Conservation (phyloP, 305 asterid genomes). For the Striga hermonthica region DNA sequence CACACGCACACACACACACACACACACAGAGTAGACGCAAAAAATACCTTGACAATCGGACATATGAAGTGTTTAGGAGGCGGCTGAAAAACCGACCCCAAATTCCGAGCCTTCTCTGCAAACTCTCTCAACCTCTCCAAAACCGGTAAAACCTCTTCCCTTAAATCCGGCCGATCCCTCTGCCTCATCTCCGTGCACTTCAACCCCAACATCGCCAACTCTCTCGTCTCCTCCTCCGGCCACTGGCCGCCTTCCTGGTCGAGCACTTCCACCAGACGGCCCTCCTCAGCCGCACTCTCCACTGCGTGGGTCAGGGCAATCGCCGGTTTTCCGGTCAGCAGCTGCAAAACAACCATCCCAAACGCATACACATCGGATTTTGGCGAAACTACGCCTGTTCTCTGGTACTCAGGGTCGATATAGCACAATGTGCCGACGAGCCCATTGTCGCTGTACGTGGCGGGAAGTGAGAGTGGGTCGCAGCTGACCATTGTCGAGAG, state of each 20-base stretch:
- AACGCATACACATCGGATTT: constrained; percentile 75
- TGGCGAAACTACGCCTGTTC: constrained; percentile 71
- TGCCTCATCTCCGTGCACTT: constrained; percentile 67
- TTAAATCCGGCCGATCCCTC: constrained; percentile 63
- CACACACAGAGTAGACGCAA: too few species aligned
- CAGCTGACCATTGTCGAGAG: constrained; percentile 56
- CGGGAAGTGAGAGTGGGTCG: constrained; percentile 40
- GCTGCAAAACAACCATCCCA: constrained; percentile 72
- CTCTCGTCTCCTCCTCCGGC: constrained; percentile 67
- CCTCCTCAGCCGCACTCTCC: constrained; percentile 53
- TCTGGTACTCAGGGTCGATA: constrained; percentile 90
- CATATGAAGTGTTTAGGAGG: constrained; percentile 67
- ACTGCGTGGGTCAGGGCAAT: constrained; percentile 56
- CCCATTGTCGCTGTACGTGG: constrained; percentile 43
- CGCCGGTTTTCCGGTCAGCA: constrained; percentile 74
- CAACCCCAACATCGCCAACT: constrained; percentile 55
- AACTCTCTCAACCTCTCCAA: constrained; percentile 58
- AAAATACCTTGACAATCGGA: constrained; percentile 69
- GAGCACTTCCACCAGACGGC: constrained; percentile 38
- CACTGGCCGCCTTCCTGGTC: constrained; percentile 66
- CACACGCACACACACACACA: too few species aligned
- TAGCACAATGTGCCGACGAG: constrained; percentile 76
- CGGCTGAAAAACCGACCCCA: constrained; percentile 30
- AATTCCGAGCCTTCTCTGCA: constrained; percentile 44
- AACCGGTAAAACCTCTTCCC: constrained; percentile 53